Base-by-base conservation (phyloP, 805 yeast species). In the Ogataea zsoltii region DNA sequence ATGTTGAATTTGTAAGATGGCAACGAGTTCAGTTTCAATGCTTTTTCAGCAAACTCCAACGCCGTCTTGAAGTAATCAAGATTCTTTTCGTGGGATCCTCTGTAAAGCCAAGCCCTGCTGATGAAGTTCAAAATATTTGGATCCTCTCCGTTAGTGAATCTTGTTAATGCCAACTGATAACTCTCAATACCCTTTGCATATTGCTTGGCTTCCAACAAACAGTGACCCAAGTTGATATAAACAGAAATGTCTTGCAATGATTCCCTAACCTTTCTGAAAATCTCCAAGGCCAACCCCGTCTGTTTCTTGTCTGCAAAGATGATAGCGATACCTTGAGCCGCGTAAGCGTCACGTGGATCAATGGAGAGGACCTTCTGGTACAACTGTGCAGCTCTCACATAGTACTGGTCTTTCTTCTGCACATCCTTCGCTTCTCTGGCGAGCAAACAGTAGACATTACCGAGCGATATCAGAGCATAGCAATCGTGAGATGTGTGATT, bases 291-390 rank as follows among this genome's bases (percentile, higher is more conserved):
- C 49, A 83, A 74, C 19, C 80, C 82, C 28, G 80, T 69, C 55
- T 87, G 83, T 54, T 83, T 83, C 58, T 83, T 84, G 58, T 92
- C 97, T 10, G 96, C 95, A 64, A 89, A 86, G 4, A 90, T 81
- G 45, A 94, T 89, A 1, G 97, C 98, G 50, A 94, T 75, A 44
- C 99, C 99, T 66, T 94, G 99, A 1, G 99, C 98, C 4, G 99
- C 99, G 69, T 84, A 94, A 1, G 91, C 92, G 62, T 92, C 88
- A 54, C 77, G 74, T 2, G 91, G 80, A 68, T 94, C 98, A 23
- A 90, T 68, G 41, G 86, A 83, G 43, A 94, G 70, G 1, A 89
- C 97, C 67, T 94, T 94, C 58, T 89, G 87, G 64, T 82, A 92
- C 48, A 94, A 72, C 67, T 92, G 97, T 12, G 91, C 85, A n/a